Conservation (phyloP, 495 filamentous ascomycete genomes). For the Pyronema domesticum region DNA sequence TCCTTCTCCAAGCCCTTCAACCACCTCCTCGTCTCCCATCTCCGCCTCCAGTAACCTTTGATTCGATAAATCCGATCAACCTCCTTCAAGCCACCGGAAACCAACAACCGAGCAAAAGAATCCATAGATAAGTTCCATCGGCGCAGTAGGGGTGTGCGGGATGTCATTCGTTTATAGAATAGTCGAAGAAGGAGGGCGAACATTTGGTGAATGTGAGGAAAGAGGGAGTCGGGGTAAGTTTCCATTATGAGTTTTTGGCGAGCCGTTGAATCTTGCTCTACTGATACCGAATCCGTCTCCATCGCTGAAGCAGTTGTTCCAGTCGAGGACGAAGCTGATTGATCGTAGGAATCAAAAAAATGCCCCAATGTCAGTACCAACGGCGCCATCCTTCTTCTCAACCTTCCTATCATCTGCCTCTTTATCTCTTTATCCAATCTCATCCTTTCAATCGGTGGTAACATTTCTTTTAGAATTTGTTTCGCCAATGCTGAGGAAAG, state of each 20-base stretch:
- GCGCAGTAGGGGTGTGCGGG: conserved; percentile 8
- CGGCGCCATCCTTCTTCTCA: conserved; percentile 19
- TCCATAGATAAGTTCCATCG: conserved; percentile 16
- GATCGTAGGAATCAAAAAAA: conserved; percentile 20
- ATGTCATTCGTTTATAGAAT: conserved; percentile 19
- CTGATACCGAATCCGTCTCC: too few species aligned
- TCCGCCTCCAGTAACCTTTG: conserved; percentile 16
- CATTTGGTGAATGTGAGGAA: conserved; percentile 23
- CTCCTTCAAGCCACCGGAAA: conserved; percentile 19
- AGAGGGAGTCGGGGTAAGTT: conserved; percentile 20
- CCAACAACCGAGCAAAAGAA: conserved; percentile 17
- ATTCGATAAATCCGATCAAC: conserved; percentile 19
- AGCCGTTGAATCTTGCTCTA: too few species aligned
- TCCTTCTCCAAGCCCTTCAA: too few species aligned
- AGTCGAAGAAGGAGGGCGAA: conserved; percentile 22
- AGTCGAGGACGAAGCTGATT: too few species aligned
- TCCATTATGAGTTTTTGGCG: conserved; percentile 8
- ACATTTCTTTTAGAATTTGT: conserved; percentile 23
- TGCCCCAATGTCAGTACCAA: conserved; percentile 21
- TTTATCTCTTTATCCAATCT: conserved; percentile 18
- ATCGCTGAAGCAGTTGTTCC: too few species aligned
- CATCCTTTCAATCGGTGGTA: conserved; percentile 11
- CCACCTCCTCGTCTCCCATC: conserved; percentile 3
- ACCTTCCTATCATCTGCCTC: conserved; percentile 13
- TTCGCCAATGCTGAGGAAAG: conserved; percentile 15